Evolutionary conservation across 2,329 filamentous ascomycete genomes (phyloP).

Genomic region (Neofusicoccum umdonicola): DNA sequence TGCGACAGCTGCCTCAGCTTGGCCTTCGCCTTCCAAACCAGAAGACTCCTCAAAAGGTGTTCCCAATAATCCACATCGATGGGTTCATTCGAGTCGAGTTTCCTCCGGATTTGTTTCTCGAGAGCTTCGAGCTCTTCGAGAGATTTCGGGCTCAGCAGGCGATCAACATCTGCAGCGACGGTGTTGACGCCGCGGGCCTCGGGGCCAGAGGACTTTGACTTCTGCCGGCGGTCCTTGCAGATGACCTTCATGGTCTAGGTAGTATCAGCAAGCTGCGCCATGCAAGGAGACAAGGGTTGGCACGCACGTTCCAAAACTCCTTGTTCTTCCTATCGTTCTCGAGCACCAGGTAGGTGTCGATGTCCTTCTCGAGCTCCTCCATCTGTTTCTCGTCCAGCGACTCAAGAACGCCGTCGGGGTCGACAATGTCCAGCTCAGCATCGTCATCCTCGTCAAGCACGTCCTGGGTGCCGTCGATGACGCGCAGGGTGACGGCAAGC

Average conservation of each 20-base stretch:
- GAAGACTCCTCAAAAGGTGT: conserved; percentile 77
- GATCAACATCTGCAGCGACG: conserved; percentile 84
- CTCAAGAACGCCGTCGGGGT: conserved; percentile 79
- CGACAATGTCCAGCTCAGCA: conserved; percentile 68
- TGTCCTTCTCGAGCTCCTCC: conserved; percentile 75
- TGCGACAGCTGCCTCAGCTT: conserved; percentile 76
- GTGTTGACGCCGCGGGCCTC: conserved; percentile 77
- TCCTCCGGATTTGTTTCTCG: conserved; percentile 81
- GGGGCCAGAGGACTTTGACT: conserved; percentile 57
- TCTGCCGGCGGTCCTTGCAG: conserved; percentile 71
- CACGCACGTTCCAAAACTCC: conserved; percentile 76
- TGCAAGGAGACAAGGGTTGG: neutral
- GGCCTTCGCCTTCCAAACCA: conserved; percentile 89
- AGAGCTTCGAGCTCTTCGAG: conserved; percentile 82
- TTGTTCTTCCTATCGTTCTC: conserved; percentile 75
- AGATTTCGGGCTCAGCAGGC: conserved; percentile 78
- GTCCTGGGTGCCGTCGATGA: conserved; percentile 81
- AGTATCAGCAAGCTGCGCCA: conserved; percentile 20
- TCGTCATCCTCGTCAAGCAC: conserved; percentile 83
- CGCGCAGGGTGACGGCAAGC: conserved; percentile 84
- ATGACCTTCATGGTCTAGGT: conserved; percentile 74
- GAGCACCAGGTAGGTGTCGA: conserved; percentile 73
- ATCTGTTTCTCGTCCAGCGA: conserved; percentile 66
- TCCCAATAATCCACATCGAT: conserved; percentile 99
- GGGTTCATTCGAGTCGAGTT: conserved; percentile 82